phyloP scores from a whole-genome alignment of 305 asterid genomes.

The Solanum hybrid region DNA sequence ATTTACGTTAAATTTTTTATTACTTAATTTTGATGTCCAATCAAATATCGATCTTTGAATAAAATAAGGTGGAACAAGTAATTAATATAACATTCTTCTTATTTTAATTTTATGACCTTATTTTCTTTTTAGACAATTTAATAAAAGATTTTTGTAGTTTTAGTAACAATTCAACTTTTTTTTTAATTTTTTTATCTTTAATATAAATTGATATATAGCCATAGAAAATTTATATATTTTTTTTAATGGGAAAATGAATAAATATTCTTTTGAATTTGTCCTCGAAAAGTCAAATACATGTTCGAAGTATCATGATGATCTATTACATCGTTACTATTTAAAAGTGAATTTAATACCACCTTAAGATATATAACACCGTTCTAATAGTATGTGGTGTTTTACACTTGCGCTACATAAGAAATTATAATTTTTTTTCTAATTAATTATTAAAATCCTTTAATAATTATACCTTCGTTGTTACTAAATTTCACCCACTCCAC shows the following conservation, averaged over 20 bases:
- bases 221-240: neutral
- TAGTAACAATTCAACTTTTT: neutral
- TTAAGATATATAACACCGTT: neutral
- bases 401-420: neutral
- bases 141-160: no score
- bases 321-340: neutral
- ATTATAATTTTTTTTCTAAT: neutral
- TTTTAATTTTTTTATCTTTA: no score
- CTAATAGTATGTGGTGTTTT: neutral
- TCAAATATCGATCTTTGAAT: neutral
- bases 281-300: neutral
- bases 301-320: neutral
- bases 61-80: neutral
- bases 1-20: neutral
- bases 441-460: no score
- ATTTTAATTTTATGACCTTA: neutral
- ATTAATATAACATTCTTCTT: no score
- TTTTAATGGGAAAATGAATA: neutral
- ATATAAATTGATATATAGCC: neutral
- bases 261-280: neutral
- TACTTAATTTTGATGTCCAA: neutral
- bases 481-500: neutral
- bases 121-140: neutral
- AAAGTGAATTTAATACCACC: neutral
- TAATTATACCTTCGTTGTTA: neutral